Percentiles rank a stretch among this genome's conserved stretches.
Conservation (phyloP, 148 eudicot species). For the Pharnaceum exiguum region DNA sequence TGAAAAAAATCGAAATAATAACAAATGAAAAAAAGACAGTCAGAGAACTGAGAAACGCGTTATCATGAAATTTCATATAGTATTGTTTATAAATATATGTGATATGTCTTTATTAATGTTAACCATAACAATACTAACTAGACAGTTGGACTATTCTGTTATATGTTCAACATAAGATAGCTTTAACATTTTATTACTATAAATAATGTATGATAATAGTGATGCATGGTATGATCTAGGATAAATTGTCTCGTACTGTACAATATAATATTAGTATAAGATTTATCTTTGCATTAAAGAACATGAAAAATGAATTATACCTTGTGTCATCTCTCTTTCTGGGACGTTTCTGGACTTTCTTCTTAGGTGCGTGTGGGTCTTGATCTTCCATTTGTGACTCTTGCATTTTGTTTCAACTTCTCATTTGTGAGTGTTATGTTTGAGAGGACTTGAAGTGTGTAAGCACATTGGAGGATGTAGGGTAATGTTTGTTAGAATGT, state of each 20-base stretch:
- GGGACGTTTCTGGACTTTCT: not conserved
- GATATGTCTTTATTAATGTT: not conserved
- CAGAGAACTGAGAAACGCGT: conserved; percentile 22
- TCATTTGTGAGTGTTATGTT: not conserved
- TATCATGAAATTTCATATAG: not conserved
- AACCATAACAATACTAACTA: too few species aligned
- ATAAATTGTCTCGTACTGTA: too few species aligned
- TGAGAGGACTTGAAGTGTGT: not conserved
- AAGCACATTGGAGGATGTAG: not conserved
- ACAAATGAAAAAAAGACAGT: not conserved
- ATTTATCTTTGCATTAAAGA: too few species aligned
- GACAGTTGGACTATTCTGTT: not conserved
- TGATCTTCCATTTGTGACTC: conserved; percentile 20
- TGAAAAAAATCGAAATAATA: not conserved
- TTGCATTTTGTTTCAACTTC: not conserved
- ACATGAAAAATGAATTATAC: too few species aligned
- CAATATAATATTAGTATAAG: too few species aligned
- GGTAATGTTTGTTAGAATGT: not conserved
- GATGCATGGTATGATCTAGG: too few species aligned
- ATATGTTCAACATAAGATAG: conserved; percentile 1
- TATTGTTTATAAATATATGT: too few species aligned
- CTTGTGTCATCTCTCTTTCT: not conserved
- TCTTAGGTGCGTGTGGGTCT: not conserved
- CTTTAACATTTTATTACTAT: not conserved
- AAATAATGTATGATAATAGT: too few species aligned